Evolutionary conservation across 2,329 filamentous ascomycete genomes (phyloP).

Genomic region (Helicocarpus griseus): DNA sequence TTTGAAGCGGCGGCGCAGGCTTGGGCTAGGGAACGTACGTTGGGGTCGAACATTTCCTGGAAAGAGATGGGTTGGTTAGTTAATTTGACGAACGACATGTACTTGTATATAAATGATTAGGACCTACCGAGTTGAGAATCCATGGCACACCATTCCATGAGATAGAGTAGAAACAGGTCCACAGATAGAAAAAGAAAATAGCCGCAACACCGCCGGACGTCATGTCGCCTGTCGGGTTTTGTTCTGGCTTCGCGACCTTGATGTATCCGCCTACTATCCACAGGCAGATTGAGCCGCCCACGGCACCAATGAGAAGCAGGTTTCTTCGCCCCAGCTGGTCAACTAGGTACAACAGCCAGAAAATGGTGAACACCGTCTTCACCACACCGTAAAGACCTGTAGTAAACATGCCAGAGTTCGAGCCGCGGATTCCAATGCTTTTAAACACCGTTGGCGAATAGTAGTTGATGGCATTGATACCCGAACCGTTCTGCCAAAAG

Average conservation of each 20-base stretch:
- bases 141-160: conserved; percentile 66
- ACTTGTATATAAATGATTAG: no score
- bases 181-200: conserved; percentile 60
- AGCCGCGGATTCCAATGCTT: conserved; percentile 52
- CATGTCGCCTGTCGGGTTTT: conserved; percentile 17
- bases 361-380: conserved; percentile 57
- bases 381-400: conserved; percentile 71
- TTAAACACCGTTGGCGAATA: conserved; percentile 61
- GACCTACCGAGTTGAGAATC: conserved; percentile 54
- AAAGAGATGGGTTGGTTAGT: no score
- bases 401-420: conserved; percentile 52
- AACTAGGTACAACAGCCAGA: conserved; percentile 62
- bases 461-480: conserved; percentile 74
- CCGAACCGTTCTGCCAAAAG: conserved; percentile 67
- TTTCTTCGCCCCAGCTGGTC: conserved; percentile 54
- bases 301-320: conserved; percentile 56
- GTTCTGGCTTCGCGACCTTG: conserved; percentile 22
- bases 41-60: conserved; percentile 1
- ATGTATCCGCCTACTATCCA: conserved; percentile 32
- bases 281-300: conserved; percentile 45
- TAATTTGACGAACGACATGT: no score
- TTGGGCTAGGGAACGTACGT: conserved; percentile 59
- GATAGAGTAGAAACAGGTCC: conserved; percentile 63
- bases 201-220: conserved; percentile 31
- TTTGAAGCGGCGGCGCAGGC: conserved; percentile 47